Percentiles rank a stretch among this genome's conserved stretches.
These are phyloP conservation scores for Ceratobasidium theobromae DNA, from an alignment of 1,284 basidiomycete species.

Conservation along the genomic window DNA sequence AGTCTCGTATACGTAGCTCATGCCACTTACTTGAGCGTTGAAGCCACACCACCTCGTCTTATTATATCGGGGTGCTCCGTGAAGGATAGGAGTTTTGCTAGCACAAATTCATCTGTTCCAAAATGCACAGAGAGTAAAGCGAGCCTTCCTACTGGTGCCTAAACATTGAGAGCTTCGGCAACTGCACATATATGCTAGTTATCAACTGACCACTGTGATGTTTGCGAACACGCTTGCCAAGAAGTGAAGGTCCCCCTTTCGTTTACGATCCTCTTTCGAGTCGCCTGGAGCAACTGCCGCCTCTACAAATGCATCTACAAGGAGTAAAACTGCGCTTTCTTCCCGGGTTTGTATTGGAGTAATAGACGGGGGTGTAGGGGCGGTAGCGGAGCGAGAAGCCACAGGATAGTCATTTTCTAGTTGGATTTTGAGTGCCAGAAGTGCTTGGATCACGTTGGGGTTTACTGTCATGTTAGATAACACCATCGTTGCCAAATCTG, in stretches of 20 bases:
- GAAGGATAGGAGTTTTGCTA: constrained; percentile 79
- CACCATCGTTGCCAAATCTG: constrained; percentile 95
- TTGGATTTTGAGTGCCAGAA: constrained; percentile 69
- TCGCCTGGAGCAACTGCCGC: constrained; percentile 57
- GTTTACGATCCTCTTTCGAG: constrained; percentile 37
- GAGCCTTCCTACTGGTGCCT: constrained; percentile 67
- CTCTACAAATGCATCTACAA: constrained; percentile 84
- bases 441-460: constrained; percentile 63
- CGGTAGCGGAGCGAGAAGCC: constrained; percentile 72
- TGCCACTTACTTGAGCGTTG: constrained; percentile 73
- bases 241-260: constrained; percentile 84
- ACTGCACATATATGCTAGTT: not conserved
- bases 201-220: constrained; percentile 65
- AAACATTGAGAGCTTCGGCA: not conserved
- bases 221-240: constrained; percentile 91
- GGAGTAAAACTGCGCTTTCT: constrained; percentile 67
- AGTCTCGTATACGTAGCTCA: not conserved
- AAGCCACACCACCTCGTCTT: constrained; percentile 80
- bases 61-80: constrained; percentile 87
- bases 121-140: constrained; percentile 61
- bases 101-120: constrained; percentile 64
- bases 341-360: constrained; percentile 58
- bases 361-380: constrained; percentile 62
- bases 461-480: constrained; percentile 91
- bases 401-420: constrained; percentile 57